Conservation (phyloP, 2,329 filamentous ascomycete species). For the Colletotrichum liriopes region DNA sequence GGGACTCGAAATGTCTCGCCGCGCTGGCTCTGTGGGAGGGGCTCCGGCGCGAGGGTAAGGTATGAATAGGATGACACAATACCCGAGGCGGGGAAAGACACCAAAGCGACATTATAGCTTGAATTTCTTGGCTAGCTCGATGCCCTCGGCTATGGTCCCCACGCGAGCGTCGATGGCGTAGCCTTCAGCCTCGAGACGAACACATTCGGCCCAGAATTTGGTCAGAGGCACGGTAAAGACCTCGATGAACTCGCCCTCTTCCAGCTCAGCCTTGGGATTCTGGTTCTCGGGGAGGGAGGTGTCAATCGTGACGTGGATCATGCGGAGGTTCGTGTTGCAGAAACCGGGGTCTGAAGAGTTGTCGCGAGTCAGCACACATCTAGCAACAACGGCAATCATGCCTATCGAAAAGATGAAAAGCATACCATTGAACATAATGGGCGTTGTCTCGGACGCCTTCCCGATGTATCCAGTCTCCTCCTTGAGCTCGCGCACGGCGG, state of each 20-base stretch:
- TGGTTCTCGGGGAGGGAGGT: constrained; percentile 79
- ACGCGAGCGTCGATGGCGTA: constrained; percentile 86
- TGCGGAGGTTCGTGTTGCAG: constrained; percentile 77
- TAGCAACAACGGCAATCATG: not conserved
- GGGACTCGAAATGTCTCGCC: constrained; percentile 73
- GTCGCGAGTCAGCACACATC: not conserved
- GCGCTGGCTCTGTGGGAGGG: constrained; percentile 74
- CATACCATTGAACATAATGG: constrained; percentile 75
- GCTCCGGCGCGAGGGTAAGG: constrained; percentile 62
- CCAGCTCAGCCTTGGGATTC: constrained; percentile 77
- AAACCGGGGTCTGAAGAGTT: constrained; percentile 70
- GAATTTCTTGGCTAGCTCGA: constrained; percentile 77
- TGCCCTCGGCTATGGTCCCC: constrained; percentile 83
- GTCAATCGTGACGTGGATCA: constrained; percentile 83
- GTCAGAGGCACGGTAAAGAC: constrained; percentile 79
- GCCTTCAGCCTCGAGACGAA: constrained; percentile 77
- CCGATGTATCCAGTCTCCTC: constrained; percentile 80
- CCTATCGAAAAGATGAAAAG: not conserved
- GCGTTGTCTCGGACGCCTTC: constrained; percentile 68
- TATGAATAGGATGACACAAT: constrained; percentile 47
- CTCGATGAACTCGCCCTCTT: constrained; percentile 88
- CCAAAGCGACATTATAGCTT: constrained; percentile 53
- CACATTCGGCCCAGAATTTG: constrained; percentile 77
- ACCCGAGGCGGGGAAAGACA: no score
- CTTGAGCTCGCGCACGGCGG: constrained; percentile 74